Percentiles rank a stretch among this genome's conserved stretches.
These are phyloP conservation scores for Juncus effusus DNA, from an alignment of 176 grass and related monocot genomes.

Conservation along the genomic window DNA sequence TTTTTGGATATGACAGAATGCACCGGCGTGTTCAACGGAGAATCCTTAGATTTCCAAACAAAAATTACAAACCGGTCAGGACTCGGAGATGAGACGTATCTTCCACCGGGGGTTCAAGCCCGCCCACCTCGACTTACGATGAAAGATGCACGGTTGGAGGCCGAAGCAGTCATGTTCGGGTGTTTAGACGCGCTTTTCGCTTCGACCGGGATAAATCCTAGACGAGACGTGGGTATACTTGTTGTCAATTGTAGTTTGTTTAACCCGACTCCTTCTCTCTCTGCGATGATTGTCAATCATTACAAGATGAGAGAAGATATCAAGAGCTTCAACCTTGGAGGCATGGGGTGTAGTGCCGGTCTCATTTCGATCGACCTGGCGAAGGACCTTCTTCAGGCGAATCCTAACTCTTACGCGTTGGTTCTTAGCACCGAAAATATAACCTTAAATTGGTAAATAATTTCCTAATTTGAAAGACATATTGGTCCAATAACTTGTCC, in stretches of 20 bases:
- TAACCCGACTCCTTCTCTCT: conserved; percentile 38
- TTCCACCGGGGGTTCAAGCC: conserved; percentile 50
- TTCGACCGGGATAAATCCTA: conserved; percentile 48
- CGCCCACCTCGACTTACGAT: conserved; percentile 55
- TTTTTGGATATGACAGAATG: conserved; percentile 56
- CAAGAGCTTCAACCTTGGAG: conserved; percentile 66
- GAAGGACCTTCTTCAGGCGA: conserved; percentile 52
- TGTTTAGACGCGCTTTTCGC: conserved; percentile 54
- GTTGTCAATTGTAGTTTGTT: conserved; percentile 54
- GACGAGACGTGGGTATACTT: conserved; percentile 49
- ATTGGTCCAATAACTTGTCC: too few relatives aligned
- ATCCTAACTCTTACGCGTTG: conserved; percentile 35
- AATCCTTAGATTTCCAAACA: conserved; percentile 63
- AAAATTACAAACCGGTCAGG: conserved; percentile 57
- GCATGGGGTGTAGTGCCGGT: conserved; percentile 75
- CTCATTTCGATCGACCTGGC: conserved; percentile 69
- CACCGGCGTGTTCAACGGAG: conserved; percentile 40
- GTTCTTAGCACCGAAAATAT: conserved; percentile 80
- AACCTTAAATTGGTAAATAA: conserved; percentile 56
- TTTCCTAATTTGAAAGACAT: too few relatives aligned
- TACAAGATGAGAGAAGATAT: conserved; percentile 54
- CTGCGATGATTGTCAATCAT: conserved; percentile 59
- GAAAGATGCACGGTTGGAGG: conserved; percentile 56
- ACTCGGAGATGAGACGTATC: conserved; percentile 65
- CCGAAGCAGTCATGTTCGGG: conserved; percentile 65